These are phyloP conservation scores for Scenedesmus sp. DNA, from an alignment of 163 green algal genomes.

Conservation along the genomic window DNA sequence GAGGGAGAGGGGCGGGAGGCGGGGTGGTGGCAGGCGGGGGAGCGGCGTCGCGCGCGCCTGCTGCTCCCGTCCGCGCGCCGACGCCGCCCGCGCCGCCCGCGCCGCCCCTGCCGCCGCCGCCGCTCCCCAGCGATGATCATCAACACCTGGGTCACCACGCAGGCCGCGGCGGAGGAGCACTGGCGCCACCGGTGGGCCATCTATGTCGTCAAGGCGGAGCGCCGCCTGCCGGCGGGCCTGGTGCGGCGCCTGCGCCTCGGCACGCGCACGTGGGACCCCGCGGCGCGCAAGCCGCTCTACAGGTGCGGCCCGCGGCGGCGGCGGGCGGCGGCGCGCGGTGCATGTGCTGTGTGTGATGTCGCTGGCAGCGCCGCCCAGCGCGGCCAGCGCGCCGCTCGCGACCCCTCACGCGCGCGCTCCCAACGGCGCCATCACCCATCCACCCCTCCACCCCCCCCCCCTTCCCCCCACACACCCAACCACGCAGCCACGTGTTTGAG, in stretches of 20 bases:
- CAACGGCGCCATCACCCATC: background rate
- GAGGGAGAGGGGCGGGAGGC: no score
- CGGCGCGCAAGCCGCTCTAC: background rate
- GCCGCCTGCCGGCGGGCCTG: slow-evolving; percentile 16
- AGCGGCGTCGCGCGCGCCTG: no score
- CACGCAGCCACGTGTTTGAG: slow-evolving; percentile 44
- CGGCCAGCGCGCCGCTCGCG: background rate
- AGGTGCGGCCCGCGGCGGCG: background rate
- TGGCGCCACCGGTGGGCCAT: slow-evolving; percentile 41
- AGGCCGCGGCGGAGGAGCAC: slow-evolving; percentile 42
- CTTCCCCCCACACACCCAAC: background rate
- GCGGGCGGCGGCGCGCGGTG: background rate
- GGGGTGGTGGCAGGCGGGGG: no score
- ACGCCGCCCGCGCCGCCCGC: no score
- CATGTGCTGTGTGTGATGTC: background rate
- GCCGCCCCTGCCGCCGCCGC: no score
- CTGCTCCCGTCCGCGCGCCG: no score
- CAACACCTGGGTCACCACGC: slow-evolving; percentile 27
- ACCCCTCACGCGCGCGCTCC: no score
- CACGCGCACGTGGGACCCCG: slow-evolving; percentile 31
- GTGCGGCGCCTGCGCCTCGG: slow-evolving; percentile 40
- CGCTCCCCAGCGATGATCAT: slow-evolving; percentile 51
- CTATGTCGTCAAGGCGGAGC: slow-evolving; percentile 46
- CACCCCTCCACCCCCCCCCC: background rate
- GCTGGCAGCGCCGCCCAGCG: background rate